Evolutionary conservation across 768 basidiomycete genomes (phyloP).

Genomic region (Lepiota subincarnata): DNA sequence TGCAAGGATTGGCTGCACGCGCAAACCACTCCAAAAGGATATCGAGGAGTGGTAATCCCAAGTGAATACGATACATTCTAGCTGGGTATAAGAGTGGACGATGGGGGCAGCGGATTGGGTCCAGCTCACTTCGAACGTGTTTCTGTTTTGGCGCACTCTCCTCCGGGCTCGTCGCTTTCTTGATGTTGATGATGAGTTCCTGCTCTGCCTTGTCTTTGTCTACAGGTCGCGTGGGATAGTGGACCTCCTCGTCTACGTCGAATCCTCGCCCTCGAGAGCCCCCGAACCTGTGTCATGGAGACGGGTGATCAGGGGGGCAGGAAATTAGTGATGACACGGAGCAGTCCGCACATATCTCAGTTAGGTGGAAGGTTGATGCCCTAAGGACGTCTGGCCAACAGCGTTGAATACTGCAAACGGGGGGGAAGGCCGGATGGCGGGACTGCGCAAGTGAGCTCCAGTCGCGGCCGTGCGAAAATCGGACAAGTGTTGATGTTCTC

Average conservation of each 20-base stretch:
- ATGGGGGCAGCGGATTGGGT: neutral
- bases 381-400: neutral
- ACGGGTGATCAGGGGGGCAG: slow-evolving; percentile 1
- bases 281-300: slow-evolving; percentile 32
- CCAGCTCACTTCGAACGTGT: slow-evolving; percentile 88
- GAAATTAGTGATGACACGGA: neutral
- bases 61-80: slow-evolving; percentile 97
- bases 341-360: slow-evolving; percentile 4
- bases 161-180: slow-evolving; percentile 95
- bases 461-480: slow-evolving; percentile 10
- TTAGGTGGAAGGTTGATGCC: neutral
- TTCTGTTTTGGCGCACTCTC: slow-evolving; percentile 99
- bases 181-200: slow-evolving; percentile 92
- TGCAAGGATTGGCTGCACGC: slow-evolving; percentile 94
- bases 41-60: slow-evolving; percentile 99
- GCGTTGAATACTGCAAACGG: neutral
- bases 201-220: slow-evolving; percentile 98
- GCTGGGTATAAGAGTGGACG: slow-evolving; percentile 13
- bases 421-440: neutral
- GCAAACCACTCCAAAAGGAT: slow-evolving; percentile 95
- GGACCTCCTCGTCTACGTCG: slow-evolving; percentile 79
- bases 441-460: neutral
- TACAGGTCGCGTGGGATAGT: slow-evolving; percentile 95
- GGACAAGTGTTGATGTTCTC: neutral
- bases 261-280: slow-evolving; percentile 40